These are phyloP conservation scores for Solanum etuberosum DNA, from an alignment of 257 asterid species.

Conservation along the genomic window DNA sequence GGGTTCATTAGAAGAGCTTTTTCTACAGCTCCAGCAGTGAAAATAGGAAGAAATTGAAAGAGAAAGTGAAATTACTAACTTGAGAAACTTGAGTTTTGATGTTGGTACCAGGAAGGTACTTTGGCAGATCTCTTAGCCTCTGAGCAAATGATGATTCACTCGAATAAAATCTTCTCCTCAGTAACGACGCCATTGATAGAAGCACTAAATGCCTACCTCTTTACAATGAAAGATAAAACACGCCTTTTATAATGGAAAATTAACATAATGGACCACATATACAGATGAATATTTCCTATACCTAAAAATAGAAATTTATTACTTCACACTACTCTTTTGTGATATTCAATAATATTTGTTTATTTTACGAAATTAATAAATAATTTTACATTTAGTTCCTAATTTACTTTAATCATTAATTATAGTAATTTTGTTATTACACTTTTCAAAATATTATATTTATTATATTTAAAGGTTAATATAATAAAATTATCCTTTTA, in stretches of 20 bases:
- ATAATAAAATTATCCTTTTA: too few species aligned
- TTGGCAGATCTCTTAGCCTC: background rate
- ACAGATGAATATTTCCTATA: too few species aligned
- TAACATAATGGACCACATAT: background rate
- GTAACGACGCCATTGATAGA: background rate
- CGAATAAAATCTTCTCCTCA: background rate
- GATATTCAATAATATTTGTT: too few species aligned
- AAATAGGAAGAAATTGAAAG: background rate
- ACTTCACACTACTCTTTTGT: too few species aligned
- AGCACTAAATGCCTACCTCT: background rate
- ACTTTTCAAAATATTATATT: too few species aligned
- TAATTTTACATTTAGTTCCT: too few species aligned
- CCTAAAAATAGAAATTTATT: too few species aligned
- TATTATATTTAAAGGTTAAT: too few species aligned
- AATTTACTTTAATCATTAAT: too few species aligned
- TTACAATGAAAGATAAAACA: background rate
- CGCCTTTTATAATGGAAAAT: background rate
- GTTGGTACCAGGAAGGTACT: background rate
- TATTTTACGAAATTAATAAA: too few species aligned
- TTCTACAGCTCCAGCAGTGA: background rate
- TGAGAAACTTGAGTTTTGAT: background rate
- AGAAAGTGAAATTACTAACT: background rate
- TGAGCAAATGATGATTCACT: background rate
- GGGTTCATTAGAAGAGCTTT: too few species aligned
- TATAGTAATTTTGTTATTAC: too few species aligned